Conservation (phyloP, 768 basidiomycete species). For the Boletus eberwhitei region DNA sequence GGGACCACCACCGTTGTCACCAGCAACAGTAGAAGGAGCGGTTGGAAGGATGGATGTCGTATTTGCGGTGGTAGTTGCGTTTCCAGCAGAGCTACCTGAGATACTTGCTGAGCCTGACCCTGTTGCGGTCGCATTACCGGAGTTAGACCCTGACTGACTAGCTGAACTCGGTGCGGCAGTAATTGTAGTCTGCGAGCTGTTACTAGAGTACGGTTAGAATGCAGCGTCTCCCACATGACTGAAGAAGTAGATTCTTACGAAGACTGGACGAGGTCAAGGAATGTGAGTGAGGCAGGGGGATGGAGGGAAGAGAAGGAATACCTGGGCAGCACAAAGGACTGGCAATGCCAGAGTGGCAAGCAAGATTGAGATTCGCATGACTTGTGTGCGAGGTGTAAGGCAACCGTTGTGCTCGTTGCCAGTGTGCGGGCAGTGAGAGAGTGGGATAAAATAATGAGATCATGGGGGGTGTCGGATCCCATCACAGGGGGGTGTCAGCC, state of each 20-base stretch:
- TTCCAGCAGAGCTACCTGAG: conserved; percentile 21
- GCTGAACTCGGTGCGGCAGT: conserved; percentile 43
- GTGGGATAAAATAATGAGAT: conserved; percentile 8
- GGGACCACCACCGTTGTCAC: conserved; percentile 44
- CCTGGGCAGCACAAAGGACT: conserved; percentile 31
- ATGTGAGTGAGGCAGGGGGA: background rate
- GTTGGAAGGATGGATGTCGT: conserved; percentile 40
- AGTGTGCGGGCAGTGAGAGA: conserved; percentile 1
- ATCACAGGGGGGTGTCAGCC: conserved; percentile 13
- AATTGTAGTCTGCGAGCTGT: conserved; percentile 40
- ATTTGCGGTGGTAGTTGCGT: conserved; percentile 30
- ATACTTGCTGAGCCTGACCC: conserved; percentile 21
- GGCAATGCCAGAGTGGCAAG: conserved; percentile 30
- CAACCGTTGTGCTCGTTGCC: conserved; percentile 1
- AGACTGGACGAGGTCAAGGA: conserved; percentile 14
- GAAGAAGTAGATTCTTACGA: conserved; percentile 38
- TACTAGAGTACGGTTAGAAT: conserved; percentile 40
- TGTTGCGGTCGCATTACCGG: conserved; percentile 18
- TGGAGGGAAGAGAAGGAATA: conserved; percentile 7
- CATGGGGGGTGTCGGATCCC: conserved; percentile 8
- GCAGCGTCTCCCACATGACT: conserved; percentile 26
- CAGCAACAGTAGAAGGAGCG: conserved; percentile 52
- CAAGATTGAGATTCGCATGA: conserved; percentile 33
- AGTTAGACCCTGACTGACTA: conserved; percentile 18
- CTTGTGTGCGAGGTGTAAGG: background rate